These are phyloP conservation scores for Sarocladium kiliense DNA, from an alignment of 2,329 filamentous ascomycete species.

Conservation along the genomic window DNA sequence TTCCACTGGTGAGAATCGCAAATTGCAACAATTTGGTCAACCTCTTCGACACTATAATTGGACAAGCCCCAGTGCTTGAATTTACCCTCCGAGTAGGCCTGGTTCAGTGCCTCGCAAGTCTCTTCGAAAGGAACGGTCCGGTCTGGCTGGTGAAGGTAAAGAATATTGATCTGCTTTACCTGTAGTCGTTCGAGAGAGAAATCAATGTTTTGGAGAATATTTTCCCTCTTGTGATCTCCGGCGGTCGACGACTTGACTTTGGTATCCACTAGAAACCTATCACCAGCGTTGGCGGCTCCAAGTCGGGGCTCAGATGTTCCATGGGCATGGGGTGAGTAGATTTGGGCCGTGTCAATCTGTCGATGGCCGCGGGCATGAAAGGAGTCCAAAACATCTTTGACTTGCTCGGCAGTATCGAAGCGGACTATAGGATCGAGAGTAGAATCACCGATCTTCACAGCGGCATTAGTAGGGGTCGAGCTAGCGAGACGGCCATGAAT, in stretches of 20 bases:
- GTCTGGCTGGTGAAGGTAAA: constrained; percentile 42
- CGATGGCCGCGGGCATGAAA: constrained; percentile 21
- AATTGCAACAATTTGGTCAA: constrained; percentile 35
- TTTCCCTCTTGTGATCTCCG: constrained; percentile 22
- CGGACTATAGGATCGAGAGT: not conserved
- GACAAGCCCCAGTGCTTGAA: constrained; percentile 41
- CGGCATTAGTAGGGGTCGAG: not conserved
- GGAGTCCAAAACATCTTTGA: constrained; percentile 17
- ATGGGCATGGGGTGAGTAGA: constrained; percentile 20
- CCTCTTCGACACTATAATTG: constrained; percentile 39
- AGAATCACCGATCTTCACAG: not conserved
- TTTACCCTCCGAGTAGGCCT: constrained; percentile 33
- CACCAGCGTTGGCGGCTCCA: constrained; percentile 20
- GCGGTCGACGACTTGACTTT: constrained; percentile 24
- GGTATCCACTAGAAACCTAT: constrained; percentile 28
- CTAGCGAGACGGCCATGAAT: not conserved
- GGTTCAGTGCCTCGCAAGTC: constrained; percentile 33
- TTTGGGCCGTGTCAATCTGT: constrained; percentile 26
- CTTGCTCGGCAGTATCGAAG: constrained; percentile 20
- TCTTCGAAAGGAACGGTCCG: constrained; percentile 35
- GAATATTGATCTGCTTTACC: constrained; percentile 22
- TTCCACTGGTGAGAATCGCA: constrained; percentile 36
- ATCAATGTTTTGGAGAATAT: constrained; percentile 24
- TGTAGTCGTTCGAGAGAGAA: constrained; percentile 25
- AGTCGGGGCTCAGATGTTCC: constrained; percentile 24